Evolutionary conservation across 495 filamentous ascomycete genomes (phyloP), one percentile per base, ranked within the genome.

Genomic region (Thermochaetoides thermophila): DNA sequence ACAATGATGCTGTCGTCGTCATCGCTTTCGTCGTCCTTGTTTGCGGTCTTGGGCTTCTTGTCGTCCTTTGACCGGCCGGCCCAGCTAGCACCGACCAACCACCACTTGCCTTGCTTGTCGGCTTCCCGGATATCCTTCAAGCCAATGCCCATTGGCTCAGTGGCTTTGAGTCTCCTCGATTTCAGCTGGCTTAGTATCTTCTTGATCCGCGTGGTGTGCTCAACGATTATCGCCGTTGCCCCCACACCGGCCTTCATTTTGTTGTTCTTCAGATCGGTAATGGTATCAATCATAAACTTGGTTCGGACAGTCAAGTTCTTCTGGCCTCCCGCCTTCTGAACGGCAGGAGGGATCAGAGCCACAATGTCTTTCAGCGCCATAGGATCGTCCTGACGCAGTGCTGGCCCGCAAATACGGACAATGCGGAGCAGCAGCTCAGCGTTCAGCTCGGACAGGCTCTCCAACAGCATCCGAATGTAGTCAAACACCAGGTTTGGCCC

Each of bases 231-330:
- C 8, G 58, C 70, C 4, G 80, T 77, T 11, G 64, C 66, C 11
- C 63, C 66, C 11, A 61, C 62, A 7, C 71, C 74, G 16, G 78
- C 68, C 59, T 87, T 95, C 47, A 86, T 61, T 30, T 78, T 76
- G 58, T 94, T 95, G 65, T 93, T 92, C 52, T 92, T 93, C 18
- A 96, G 64, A 46, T 89, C 78, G 39, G 81, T 85, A 49, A 97
- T 89, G 2, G 79, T 86, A 40, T 96, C 89, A 29, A 97, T 85
- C 91, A 96, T 96, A 58, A 95, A 96, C 41, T 80, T 91, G 1
- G 86, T 94, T 30, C 89, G 76, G 8, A 92, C 80, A 10, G 84
- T 87, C 12, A 94, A 62, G 27, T 68, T 75, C 12, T 63, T 61
- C 49, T 81, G 76, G 20, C 77, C 80, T 20, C 21, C 21, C 21